Conservation (phyloP, 83 land plant species). For the Isoetes engelmannii region DNA sequence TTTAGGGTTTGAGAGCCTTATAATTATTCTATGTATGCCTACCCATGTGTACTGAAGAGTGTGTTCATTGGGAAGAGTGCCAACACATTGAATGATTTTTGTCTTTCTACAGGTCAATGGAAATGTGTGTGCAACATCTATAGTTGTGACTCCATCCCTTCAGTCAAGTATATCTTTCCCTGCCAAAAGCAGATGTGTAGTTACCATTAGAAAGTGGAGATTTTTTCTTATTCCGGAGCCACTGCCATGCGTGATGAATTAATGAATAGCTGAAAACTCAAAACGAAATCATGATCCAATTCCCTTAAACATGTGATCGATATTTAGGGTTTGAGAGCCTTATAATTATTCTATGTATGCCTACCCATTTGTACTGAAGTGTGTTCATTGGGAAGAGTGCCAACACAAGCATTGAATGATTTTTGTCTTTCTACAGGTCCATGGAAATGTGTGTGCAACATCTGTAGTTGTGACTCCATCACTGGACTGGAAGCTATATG, state of each 20-base stretch:
- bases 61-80: neutral
- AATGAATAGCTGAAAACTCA: no score
- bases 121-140: conserved; percentile 87
- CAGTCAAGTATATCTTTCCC: no score
- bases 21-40: no score
- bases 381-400: neutral
- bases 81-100: neutral
- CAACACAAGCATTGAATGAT: neutral
- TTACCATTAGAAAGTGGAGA: no score
- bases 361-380: neutral
- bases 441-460: conserved; percentile 91
- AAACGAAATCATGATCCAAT: no score
- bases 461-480: conserved; percentile 94
- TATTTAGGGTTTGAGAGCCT: no score
- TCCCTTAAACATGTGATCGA: no score
- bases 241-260: no score
- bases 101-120: conserved; percentile 78
- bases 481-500: conserved; percentile 98
- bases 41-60: neutral
- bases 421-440: conserved; percentile 54
- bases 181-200: no score
- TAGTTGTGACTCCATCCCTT: conserved; percentile 89
- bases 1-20: no score
- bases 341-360: no score
- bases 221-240: no score